A percentile compares a stretch with the other conserved stretches of the same genome.
These are phyloP conservation scores for Lachancea kluyveri DNA, from an alignment of 805 yeast species.

Conservation along the genomic window DNA sequence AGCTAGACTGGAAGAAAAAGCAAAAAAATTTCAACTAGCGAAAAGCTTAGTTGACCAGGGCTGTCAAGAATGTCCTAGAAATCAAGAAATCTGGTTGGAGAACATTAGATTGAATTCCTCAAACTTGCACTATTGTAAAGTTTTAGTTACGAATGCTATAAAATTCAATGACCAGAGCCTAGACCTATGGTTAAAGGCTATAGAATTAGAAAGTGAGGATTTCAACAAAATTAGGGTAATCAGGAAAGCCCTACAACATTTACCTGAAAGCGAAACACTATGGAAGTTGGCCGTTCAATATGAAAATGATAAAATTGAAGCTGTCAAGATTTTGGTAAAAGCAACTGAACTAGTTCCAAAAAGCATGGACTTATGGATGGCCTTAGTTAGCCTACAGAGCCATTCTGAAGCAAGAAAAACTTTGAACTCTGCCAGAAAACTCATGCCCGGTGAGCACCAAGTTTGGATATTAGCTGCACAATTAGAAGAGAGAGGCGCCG, in stretches of 20 bases:
- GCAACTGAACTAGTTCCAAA: conserved; percentile 66
- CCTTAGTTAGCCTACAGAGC: conserved; percentile 40
- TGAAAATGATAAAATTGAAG: conserved; percentile 49
- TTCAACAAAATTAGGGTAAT: conserved; percentile 50
- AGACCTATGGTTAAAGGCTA: conserved; percentile 68
- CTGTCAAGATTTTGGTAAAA: conserved; percentile 47
- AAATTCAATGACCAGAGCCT: conserved; percentile 48
- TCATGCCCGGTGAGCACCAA: conserved; percentile 39
- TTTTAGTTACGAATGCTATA: conserved; percentile 62
- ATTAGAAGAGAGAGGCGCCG: conserved; percentile 51
- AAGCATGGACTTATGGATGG: conserved; percentile 61
- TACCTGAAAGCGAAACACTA: conserved; percentile 51
- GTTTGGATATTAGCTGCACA: conserved; percentile 70
- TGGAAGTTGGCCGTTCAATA: conserved; percentile 64
- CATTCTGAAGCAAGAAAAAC: conserved; percentile 46
- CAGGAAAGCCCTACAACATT: conserved; percentile 62
- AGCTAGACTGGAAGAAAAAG: conserved; percentile 69
- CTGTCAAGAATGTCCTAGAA: conserved; percentile 56
- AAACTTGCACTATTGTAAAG: conserved; percentile 42
- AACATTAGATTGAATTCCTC: conserved; percentile 52
- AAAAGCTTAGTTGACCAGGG: conserved; percentile 64
- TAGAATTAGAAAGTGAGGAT: conserved; percentile 54
- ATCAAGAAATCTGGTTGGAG: conserved; percentile 79
- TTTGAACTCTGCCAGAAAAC: conserved; percentile 55
- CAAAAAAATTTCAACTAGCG: conserved; percentile 51